Conservation (phyloP, 2,329 filamentous ascomycete species). For the Botryotinia convoluta region DNA sequence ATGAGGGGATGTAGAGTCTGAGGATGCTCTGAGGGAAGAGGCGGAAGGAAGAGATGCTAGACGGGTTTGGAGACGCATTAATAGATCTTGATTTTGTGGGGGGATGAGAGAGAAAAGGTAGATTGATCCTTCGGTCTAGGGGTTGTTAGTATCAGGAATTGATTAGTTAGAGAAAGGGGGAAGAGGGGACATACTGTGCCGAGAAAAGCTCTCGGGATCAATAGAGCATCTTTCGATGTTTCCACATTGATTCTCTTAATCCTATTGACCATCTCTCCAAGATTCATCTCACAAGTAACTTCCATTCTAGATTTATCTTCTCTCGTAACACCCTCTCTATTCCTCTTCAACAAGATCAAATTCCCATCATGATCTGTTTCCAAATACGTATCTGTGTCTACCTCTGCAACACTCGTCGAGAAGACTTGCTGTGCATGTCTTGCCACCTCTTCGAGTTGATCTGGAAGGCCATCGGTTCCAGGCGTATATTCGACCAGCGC, state of each 20-base stretch:
- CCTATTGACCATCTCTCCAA: conserved; percentile 91
- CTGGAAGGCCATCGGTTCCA: conserved; percentile 54
- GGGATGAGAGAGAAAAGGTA: conserved; percentile 85
- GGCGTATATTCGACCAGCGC: conserved; percentile 71
- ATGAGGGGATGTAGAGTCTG: background rate
- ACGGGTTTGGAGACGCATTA: conserved; percentile 75
- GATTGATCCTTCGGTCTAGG: conserved; percentile 80
- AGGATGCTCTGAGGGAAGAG: background rate
- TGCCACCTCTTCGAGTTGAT: conserved; percentile 69
- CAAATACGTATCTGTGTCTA: conserved; percentile 74
- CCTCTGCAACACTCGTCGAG: conserved; percentile 72
- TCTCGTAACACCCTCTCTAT: conserved; percentile 67
- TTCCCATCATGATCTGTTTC: conserved; percentile 88
- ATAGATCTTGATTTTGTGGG: conserved; percentile 68
- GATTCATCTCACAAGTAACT: conserved; percentile 74
- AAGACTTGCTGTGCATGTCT: conserved; percentile 80
- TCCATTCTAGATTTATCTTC: conserved; percentile 71
- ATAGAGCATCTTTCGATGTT: conserved; percentile 60
- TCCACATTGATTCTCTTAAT: conserved; percentile 73
- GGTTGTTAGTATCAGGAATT: background rate
- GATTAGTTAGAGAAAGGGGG: background rate
- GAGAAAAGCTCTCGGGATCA: conserved; percentile 81
- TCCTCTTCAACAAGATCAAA: conserved; percentile 73
- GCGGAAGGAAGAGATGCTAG: conserved; percentile 50
- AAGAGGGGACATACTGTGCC: conserved; percentile 65